Conservation (phyloP, 2,329 filamentous ascomycete species). For the Capronia coronata region DNA sequence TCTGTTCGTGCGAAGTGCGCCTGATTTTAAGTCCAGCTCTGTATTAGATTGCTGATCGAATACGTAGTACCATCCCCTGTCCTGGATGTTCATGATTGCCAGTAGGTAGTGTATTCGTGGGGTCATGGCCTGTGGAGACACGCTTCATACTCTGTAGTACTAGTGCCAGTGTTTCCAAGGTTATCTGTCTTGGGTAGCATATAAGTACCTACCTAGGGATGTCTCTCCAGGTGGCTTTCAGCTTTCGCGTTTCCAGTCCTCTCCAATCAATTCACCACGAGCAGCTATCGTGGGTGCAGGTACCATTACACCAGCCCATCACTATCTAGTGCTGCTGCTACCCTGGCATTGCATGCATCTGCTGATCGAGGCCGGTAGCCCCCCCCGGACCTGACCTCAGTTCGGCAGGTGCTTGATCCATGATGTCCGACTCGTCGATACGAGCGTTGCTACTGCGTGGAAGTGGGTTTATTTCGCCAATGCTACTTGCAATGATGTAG, state of each 20-base stretch:
- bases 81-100: too few species aligned
- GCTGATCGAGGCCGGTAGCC: not conserved
- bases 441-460: not conserved
- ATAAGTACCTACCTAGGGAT: too few species aligned
- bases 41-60: too few species aligned
- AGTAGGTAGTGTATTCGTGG: too few species aligned
- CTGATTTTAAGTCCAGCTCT: too few species aligned
- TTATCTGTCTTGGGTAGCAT: too few species aligned
- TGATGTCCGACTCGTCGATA: constrained; percentile 16
- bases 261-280: constrained; percentile 16
- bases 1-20: too few species aligned
- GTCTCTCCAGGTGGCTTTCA: not conserved
- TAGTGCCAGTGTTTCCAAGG: too few species aligned
- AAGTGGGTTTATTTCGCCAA: not conserved
- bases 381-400: not conserved
- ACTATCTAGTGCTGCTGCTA: not conserved
- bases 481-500: not conserved
- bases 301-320: constrained; percentile 1
- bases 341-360: constrained; percentile 1
- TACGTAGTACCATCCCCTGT: too few species aligned
- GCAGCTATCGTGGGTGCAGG: not conserved
- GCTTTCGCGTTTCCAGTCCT: too few species aligned
- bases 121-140: too few species aligned
- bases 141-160: too few species aligned
- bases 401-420: constrained; percentile 15